Base-by-base conservation (phyloP, 768 basidiomycete genomes). In the Neoboletus magnificus region DNA sequence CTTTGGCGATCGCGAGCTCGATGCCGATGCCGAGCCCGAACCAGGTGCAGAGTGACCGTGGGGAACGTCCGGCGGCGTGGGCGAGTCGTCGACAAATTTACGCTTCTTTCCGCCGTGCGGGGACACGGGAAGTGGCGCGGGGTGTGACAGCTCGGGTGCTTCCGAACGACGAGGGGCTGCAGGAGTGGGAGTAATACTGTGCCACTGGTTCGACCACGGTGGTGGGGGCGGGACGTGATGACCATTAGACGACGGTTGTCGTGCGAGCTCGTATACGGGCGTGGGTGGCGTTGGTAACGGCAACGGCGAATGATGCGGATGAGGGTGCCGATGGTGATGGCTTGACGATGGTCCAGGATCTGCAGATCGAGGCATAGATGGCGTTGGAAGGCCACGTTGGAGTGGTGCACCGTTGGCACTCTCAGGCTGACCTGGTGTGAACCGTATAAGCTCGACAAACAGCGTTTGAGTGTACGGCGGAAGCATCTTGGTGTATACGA, bases 371-470 rank as follows among this genome's bases (percentile, higher is more conserved):
- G 64, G 29, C 50, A 68, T 55, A 5, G 62, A 62, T 22, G 59
- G 62, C 0, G 41, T 27, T 29, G 55, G 20, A 25, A 50, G 61
- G 11, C 55, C 52, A 9, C 70, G 70, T 18, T 54, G 57, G 22
- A 50, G 42, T n/a, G 48, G 42, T 22, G 37, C 30, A 46, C 66
- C 61, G 37, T 62, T 73, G 36, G 47, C 10, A 20, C 50, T 43
- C 32, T 71, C 70, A 6, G 70, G 70, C 29, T 72, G 70, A 41
- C 71, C 72, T 0, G 71, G 70, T 0, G 63, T 60, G 49, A 76
- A 75, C 37, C 74, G 73, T 50, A 89, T 77, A 16, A 92, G 82
- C 46, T 92, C 89, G 9, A 91, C 83, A 64, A 89, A 88, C 5
- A 91, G 62, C 1, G 89, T 89, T 55, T 79, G 82, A 5, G 77